Conservation (phyloP, 352 stramenopile genomes). For the Phytophthora foliorum region DNA sequence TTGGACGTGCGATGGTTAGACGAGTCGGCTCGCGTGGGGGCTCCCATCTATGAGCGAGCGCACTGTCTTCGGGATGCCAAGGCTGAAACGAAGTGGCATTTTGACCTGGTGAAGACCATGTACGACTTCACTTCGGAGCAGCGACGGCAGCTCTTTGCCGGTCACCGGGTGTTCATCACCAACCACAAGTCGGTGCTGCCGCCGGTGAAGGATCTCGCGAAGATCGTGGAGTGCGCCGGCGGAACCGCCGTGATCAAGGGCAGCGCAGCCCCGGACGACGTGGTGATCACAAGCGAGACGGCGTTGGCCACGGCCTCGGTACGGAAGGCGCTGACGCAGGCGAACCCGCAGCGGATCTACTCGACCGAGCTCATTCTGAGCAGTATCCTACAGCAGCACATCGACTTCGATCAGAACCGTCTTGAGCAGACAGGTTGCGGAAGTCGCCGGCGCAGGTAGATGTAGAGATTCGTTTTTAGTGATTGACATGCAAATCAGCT, state of each 20-base stretch:
- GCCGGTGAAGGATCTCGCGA: constrained; percentile 55
- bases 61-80: constrained; percentile 56
- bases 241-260: constrained; percentile 45
- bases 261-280: constrained; percentile 31
- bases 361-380: constrained; percentile 59
- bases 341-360: constrained; percentile 43
- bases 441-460: constrained; percentile 36
- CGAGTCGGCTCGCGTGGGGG: constrained; percentile 55
- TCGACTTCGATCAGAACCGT: constrained; percentile 50
- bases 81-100: constrained; percentile 62
- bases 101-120: constrained; percentile 60
- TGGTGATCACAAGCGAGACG: constrained; percentile 57
- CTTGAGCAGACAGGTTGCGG: constrained; percentile 28
- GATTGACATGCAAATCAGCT: not conserved
- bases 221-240: constrained; percentile 65
- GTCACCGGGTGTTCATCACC: constrained; percentile 55
- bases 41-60: constrained; percentile 42
- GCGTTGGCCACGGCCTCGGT: constrained; percentile 45
- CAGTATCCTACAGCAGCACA: constrained; percentile 57
- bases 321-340: constrained; percentile 45
- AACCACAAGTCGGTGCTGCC: constrained; percentile 63
- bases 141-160: constrained; percentile 49
- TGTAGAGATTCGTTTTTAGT: not conserved
- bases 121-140: constrained; percentile 44
- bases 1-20: constrained; percentile 64